Conservation (phyloP, 306 rosid genomes). For the Vigna hirtella region DNA sequence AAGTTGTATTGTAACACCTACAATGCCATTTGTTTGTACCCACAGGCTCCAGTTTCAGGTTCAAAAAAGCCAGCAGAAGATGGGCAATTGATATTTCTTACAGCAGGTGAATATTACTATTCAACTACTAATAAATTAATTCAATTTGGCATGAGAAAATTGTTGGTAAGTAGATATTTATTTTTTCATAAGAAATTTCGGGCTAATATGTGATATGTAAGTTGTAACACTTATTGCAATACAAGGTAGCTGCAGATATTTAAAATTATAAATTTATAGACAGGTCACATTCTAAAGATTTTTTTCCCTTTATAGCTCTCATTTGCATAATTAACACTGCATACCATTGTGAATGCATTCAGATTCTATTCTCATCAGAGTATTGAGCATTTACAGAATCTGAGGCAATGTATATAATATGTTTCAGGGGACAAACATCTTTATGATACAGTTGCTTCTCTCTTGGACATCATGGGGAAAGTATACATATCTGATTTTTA, state of each 20-base stretch:
- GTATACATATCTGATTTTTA: conserved; percentile 56
- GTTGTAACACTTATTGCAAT: not conserved
- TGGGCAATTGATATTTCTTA: conserved; percentile 93
- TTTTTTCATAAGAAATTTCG: not conserved
- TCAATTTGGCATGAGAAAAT: conserved; percentile 34
- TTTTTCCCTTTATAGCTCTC: not conserved
- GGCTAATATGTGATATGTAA: conserved; percentile 11
- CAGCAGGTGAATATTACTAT: conserved; percentile 70
- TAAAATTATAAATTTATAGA: conserved; percentile 33
- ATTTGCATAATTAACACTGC: conserved; percentile 30
- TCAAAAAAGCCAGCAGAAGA: conserved; percentile 98
- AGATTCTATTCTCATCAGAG: conserved; percentile 23
- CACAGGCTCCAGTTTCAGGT: conserved; percentile 98
- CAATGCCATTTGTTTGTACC: conserved; percentile 33
- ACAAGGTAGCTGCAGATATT: conserved; percentile 28
- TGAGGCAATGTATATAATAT: conserved; percentile 49
- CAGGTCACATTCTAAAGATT: not conserved
- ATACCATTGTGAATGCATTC: not conserved
- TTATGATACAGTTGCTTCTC: conserved; percentile 68
- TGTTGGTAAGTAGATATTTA: not conserved
- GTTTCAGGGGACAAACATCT: conserved; percentile 87
- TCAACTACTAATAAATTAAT: conserved; percentile 3
- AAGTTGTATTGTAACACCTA: conserved; percentile 37
- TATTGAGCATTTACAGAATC: conserved; percentile 43
- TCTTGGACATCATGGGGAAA: conserved; percentile 95